Conservation (phyloP, 2,329 filamentous ascomycete genomes). For the Triangularia verruculosa region DNA sequence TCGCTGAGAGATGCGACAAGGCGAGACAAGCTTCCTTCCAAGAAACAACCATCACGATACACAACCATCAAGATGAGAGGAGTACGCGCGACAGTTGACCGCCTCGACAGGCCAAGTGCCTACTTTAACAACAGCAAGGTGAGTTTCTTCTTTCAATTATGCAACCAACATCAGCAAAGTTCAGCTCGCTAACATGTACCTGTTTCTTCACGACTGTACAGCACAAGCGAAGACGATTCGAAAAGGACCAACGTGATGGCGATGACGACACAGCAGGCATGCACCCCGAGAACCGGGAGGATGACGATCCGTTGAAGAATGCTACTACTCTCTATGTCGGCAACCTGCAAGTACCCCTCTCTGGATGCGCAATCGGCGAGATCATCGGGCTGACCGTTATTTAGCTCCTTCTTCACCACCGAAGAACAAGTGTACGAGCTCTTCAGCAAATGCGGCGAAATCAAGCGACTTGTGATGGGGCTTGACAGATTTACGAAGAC, state of each 20-base stretch:
- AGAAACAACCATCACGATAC: neutral
- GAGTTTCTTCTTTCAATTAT: constrained; percentile 31
- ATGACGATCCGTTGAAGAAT: constrained; percentile 77
- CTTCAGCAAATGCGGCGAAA: constrained; percentile 94
- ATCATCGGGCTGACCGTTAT: constrained; percentile 16
- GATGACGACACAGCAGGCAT: constrained; percentile 50
- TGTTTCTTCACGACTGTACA: constrained; percentile 33
- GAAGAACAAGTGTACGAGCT: constrained; percentile 98
- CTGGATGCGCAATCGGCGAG: neutral
- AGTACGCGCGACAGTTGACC: constrained; percentile 73
- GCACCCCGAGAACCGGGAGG: constrained; percentile 54
- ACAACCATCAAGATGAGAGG: constrained; percentile 30
- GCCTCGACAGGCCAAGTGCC: constrained; percentile 90
- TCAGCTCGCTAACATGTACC: constrained; percentile 7
- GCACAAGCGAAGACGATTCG: constrained; percentile 69
- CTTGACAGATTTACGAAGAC: constrained; percentile 97
- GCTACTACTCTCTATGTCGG: constrained; percentile 97
- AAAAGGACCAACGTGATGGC: constrained; percentile 55
- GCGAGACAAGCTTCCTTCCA: neutral
- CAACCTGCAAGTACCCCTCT: constrained; percentile 67
- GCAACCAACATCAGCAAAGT: neutral
- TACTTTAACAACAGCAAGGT: constrained; percentile 83
- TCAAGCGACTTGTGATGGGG: constrained; percentile 97
- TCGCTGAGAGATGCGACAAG: neutral
- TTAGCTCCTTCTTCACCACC: constrained; percentile 92